Evolutionary conservation across 2,329 filamentous ascomycete genomes (phyloP).

Genomic region (Colletotrichum sp.): DNA sequence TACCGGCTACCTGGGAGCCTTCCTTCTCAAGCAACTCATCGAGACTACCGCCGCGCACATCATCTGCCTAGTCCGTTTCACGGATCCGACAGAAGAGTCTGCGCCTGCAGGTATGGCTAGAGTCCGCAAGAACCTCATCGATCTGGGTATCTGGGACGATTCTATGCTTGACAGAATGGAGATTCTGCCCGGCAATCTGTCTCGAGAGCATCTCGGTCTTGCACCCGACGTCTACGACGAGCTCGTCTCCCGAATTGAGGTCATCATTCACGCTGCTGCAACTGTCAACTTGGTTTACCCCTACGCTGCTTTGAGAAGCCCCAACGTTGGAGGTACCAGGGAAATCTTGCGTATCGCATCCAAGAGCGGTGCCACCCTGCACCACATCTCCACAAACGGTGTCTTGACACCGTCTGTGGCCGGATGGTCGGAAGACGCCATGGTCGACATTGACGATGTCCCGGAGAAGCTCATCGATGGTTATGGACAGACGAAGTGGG

Average conservation of each 20-base stretch:
- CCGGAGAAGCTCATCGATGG: constrained; percentile 73
- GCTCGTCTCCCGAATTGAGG: constrained; percentile 69
- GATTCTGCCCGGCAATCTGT: constrained; percentile 75
- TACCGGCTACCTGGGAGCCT: constrained; percentile 79
- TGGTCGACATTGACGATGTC: constrained; percentile 71
- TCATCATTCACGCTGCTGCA: constrained; percentile 79
- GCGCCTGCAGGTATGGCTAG: constrained; percentile 72
- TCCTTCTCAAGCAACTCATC: constrained; percentile 72
- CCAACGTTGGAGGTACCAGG: constrained; percentile 80
- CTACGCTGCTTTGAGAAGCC: constrained; percentile 75
- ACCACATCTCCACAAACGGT: constrained; percentile 82
- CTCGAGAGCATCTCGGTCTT: constrained; percentile 72
- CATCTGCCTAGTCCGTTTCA: constrained; percentile 76
- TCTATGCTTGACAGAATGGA: constrained; percentile 80
- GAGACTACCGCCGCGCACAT: constrained; percentile 73
- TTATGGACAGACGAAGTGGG: constrained; percentile 84
- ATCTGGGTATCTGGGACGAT: constrained; percentile 79
- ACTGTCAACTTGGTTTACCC: constrained; percentile 84
- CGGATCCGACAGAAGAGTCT: constrained; percentile 69
- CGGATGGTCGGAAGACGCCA: constrained; percentile 74
- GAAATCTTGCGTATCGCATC: constrained; percentile 77
- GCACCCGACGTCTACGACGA: constrained; percentile 68
- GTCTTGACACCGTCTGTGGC: constrained; percentile 74
- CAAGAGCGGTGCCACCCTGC: constrained; percentile 71
- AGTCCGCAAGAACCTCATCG: constrained; percentile 78